phyloP scores from a whole-genome alignment of 2,329 filamentous ascomycete species.

The Chaetomium sp. region DNA sequence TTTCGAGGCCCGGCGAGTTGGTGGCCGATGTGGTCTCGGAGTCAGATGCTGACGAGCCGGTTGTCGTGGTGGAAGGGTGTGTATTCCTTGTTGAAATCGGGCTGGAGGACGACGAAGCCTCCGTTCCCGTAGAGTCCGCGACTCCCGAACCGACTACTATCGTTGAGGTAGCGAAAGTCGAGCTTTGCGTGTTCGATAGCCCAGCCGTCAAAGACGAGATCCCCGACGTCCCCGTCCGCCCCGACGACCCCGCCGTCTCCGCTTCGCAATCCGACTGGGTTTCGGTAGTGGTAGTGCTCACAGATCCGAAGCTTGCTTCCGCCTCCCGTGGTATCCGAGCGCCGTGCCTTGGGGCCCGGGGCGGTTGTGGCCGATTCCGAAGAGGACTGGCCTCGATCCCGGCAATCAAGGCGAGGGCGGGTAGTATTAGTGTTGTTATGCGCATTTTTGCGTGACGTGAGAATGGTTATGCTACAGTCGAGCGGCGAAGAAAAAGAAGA shows the following conservation, averaged over 20 bases:
- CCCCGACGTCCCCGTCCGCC: neutral
- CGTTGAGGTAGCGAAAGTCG: conserved; percentile 3
- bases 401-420: conserved; percentile 16
- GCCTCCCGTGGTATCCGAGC: neutral
- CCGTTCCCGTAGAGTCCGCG: neutral
- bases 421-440: conserved; percentile 12
- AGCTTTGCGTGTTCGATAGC: neutral
- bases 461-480: neutral
- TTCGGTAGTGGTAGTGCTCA: neutral
- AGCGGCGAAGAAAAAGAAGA: too few species aligned
- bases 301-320: neutral
- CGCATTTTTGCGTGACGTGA: conserved; percentile 11
- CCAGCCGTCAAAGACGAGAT: neutral
- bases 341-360: neutral
- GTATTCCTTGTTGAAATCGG: neutral
- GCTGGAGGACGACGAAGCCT: neutral
- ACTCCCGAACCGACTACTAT: neutral
- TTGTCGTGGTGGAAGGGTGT: neutral
- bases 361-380: conserved; percentile 1
- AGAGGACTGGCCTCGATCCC: conserved; percentile 26
- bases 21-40: neutral
- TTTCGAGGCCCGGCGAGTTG: neutral
- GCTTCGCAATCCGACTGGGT: too few species aligned
- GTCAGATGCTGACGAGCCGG: neutral
- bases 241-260: neutral